Conservation (phyloP, 2,329 filamentous ascomycete genomes). For the Exophiala calicioides region DNA sequence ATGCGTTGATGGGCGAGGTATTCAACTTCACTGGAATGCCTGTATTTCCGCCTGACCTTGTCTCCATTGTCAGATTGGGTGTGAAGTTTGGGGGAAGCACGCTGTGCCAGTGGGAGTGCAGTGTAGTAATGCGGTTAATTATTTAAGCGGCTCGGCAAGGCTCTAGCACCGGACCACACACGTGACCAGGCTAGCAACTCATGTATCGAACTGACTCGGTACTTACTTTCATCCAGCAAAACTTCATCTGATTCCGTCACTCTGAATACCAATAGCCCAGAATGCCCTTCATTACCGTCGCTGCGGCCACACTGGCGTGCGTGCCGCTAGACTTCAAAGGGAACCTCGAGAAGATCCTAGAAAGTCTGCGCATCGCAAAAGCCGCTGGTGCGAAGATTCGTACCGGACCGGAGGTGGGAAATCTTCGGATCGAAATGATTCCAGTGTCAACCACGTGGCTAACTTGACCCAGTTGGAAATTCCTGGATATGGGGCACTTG, state of each 20-base stretch:
- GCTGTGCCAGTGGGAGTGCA: too few relatives aligned
- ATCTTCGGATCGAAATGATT: neutral
- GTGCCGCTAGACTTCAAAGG: constrained; percentile 61
- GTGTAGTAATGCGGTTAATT: too few relatives aligned
- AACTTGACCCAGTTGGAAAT: constrained; percentile 46
- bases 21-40: too few relatives aligned
- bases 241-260: neutral
- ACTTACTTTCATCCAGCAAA: too few relatives aligned
- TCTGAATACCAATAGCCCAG: neutral
- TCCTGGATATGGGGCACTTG: constrained; percentile 66
- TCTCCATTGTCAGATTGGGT: too few relatives aligned
- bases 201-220: too few relatives aligned
- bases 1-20: too few relatives aligned
- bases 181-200: too few relatives aligned
- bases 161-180: too few relatives aligned
- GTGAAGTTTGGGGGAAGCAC: too few relatives aligned
- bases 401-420: constrained; percentile 57
- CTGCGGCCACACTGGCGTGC: constrained; percentile 15
- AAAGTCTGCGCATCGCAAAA: constrained; percentile 64
- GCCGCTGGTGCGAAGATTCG: constrained; percentile 62
- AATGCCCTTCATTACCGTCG: constrained; percentile 14
- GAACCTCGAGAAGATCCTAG: constrained; percentile 63
- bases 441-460: neutral
- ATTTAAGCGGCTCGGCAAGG: too few relatives aligned
- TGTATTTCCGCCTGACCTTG: too few relatives aligned